Evolutionary conservation across 2,329 filamentous ascomycete species (phyloP).

Genomic region (Phaeoacremonium minimum): DNA sequence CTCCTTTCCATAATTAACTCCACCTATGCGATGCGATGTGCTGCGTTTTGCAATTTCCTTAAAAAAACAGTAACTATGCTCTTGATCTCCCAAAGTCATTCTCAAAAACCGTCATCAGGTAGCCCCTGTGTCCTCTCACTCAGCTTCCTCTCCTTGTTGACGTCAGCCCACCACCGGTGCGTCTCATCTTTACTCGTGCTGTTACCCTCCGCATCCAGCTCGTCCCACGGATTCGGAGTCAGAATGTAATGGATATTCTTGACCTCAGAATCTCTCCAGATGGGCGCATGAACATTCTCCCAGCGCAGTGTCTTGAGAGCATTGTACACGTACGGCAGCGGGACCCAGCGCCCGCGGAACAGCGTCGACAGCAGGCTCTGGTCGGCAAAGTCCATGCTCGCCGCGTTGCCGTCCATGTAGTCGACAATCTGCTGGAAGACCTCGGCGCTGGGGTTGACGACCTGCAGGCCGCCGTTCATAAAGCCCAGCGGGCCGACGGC

Average conservation of each 20-base stretch:
- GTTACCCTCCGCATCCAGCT: slow-evolving; percentile 37
- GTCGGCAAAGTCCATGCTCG: slow-evolving; percentile 53
- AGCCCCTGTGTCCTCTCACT: slow-evolving; percentile 35
- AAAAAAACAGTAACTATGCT: no score
- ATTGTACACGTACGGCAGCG: slow-evolving; percentile 58
- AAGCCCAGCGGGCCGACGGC: slow-evolving; percentile 41
- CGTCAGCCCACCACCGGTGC: slow-evolving; percentile 52
- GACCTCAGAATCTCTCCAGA: slow-evolving; percentile 54
- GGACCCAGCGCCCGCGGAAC: slow-evolving; percentile 51
- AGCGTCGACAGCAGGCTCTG: slow-evolving; percentile 54
- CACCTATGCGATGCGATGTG: no score
- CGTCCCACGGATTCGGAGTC: slow-evolving; percentile 58
- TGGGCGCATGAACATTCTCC: slow-evolving; percentile 44
- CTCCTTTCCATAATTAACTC: no score
- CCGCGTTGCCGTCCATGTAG: slow-evolving; percentile 43
- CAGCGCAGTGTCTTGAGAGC: slow-evolving; percentile 57
- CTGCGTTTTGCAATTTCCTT: no score
- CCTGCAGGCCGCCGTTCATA: slow-evolving; percentile 53
- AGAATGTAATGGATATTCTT: slow-evolving; percentile 61
- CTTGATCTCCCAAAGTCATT: no score
- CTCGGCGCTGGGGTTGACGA: slow-evolving; percentile 45
- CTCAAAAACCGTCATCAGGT: slow-evolving; percentile 24
- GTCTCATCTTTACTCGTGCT: slow-evolving; percentile 40
- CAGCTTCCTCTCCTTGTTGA: slow-evolving; percentile 37
- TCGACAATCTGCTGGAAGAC: slow-evolving; percentile 46